Base-by-base conservation (phyloP, 2,329 filamentous ascomycete genomes). In the Venturia oleaginea region DNA sequence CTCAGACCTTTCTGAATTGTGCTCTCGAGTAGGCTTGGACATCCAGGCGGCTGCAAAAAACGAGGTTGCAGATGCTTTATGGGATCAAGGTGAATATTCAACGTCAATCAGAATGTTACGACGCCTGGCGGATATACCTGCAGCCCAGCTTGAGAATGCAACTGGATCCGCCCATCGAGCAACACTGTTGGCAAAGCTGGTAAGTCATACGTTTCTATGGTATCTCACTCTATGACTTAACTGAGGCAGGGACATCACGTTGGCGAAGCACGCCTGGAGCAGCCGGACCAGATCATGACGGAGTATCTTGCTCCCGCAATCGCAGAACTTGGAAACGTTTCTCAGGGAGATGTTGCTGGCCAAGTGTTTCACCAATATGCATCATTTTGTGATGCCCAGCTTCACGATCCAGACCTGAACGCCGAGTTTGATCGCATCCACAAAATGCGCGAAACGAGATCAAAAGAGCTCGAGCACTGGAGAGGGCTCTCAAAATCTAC, bases 361-460 rank as follows among this genome's bases (percentile, higher is more conserved):
- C 84, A 91, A 68, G 94, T 97, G 0, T 97, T 92, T 71, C 92
- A 97, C 72, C 91, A 96, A 70, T 97, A 97, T 74, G 94, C 95
- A 32, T 84, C 87, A 62, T 99, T 99, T 73, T 99, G 95, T 71
- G 93, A 99, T 73, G 87, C 92, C 71, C 94, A 99, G 73, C 80
- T 99, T 11, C 90, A 96, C 70, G 93, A 93, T 71, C 84, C 88
- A 0, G 91, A 96, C 69, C 86, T 88, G 40, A 78, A 92, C 1
- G 91, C 96, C 73, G 94, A 99, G 70, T 84, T 96, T 66, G 84
- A 85, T 37, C 87, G 94, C 57, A 83, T 97, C 51, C 84, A 90
- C 71, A 91, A 86, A 69, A 80, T 97, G 38, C 88, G 87, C 68
- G 83, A 92, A 71, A 87, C 87, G 66, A 96, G 96, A 74, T 83